phyloP scores from a whole-genome alignment of 768 basidiomycete species.

The Termitomyces sp. region DNA sequence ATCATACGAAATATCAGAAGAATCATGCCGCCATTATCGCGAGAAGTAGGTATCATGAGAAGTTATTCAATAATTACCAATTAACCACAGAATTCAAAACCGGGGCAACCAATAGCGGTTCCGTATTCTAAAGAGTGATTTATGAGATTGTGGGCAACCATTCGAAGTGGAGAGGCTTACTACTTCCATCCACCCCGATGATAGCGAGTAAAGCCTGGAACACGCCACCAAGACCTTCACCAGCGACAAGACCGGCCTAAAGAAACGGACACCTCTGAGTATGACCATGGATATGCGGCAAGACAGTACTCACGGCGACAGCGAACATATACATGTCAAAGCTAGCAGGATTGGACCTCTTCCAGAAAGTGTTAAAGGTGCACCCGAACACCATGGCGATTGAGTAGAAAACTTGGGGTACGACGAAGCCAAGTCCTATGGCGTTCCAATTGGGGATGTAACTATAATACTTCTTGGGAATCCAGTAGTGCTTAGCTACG shows the following conservation, averaged over 20 bases:
- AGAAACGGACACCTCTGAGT: background rate
- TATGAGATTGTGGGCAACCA: background rate
- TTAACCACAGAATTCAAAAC: constrained; percentile 47
- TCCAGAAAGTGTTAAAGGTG: constrained; percentile 43
- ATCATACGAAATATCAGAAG: background rate
- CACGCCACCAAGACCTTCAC: constrained; percentile 59
- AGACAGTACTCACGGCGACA: constrained; percentile 29
- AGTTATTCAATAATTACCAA: background rate
- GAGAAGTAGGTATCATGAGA: background rate
- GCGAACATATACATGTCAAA: constrained; percentile 60
- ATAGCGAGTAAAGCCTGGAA: constrained; percentile 52
- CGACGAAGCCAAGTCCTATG: constrained; percentile 48
- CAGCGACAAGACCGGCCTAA: constrained; percentile 46
- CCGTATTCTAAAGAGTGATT: constrained; percentile 29
- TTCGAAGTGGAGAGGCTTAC: constrained; percentile 20
- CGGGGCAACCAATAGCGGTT: constrained; percentile 50
- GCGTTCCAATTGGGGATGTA: constrained; percentile 57
- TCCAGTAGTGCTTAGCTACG: constrained; percentile 37
- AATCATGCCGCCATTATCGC: background rate
- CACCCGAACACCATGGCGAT: constrained; percentile 48
- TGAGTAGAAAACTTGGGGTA: constrained; percentile 44
- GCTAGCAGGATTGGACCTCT: constrained; percentile 31
- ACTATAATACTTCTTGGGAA: constrained; percentile 44
- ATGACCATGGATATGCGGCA: background rate
- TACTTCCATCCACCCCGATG: constrained; percentile 42